Evolutionary conservation across 257 asterid species (phyloP).

Genomic region (Jaltomata sinuosa): DNA sequence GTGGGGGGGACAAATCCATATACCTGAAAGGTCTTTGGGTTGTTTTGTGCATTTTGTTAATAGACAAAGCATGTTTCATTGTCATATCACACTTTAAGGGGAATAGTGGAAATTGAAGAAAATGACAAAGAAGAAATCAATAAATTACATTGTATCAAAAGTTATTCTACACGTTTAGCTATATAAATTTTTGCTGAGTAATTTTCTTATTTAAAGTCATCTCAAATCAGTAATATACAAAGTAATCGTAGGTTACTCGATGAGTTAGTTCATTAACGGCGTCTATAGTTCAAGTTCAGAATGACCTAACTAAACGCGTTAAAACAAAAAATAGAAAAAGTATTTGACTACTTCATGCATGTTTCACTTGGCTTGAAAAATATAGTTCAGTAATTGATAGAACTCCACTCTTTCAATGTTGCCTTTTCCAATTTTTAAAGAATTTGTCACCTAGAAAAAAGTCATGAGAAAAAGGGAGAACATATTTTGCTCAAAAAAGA

Average conservation of each 20-base stretch:
- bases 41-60: background rate
- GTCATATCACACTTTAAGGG: background rate
- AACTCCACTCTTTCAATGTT: no score
- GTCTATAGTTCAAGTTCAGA: background rate
- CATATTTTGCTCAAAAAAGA: no score
- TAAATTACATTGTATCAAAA: background rate
- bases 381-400: no score
- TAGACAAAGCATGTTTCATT: background rate
- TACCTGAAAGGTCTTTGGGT: background rate
- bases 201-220: no score
- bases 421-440: no score
- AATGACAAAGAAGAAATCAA: background rate
- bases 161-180: background rate
- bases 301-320: background rate
- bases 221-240: background rate
- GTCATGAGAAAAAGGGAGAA: no score
- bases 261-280: background rate
- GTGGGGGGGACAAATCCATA: background rate
- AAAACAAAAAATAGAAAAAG: background rate
- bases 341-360: no score
- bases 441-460: no score
- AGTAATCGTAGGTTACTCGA: background rate
- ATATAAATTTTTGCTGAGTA: background rate
- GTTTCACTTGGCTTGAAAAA: no score
- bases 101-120: background rate